Base-by-base conservation (phyloP, 768 basidiomycete species). In the Pholiota microspora region DNA sequence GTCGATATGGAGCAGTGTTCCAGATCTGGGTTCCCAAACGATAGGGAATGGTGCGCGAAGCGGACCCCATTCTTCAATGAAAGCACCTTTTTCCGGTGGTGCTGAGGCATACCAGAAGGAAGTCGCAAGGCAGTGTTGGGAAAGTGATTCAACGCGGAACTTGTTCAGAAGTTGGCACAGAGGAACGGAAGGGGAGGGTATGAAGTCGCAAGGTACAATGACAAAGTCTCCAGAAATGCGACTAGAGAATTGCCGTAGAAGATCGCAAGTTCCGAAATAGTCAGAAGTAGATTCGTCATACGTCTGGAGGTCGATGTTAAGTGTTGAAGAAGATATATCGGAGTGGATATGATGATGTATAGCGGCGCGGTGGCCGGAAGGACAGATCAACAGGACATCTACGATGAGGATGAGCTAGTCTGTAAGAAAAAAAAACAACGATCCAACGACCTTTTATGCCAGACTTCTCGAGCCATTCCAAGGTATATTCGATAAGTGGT, bases 381-480 rank as follows among this genome's bases (percentile, higher is more conserved):
- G 93, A 62, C 92, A 94, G 57, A 97, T 85, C 36, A 97, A 75
- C 13, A 96, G 79, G 24, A 95, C 86, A 67, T 96, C 94, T 96
- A 34, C 45, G 45, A 29, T 40, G 36, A 40, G 36, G 53, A 45
- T 58, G 49, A 55, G 55, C 55, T 49, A 15, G 28, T 36, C 28
- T 46, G 21, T 25, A 3, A 55, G 13, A 46, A 46, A 8, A 52
- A 44, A 55, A 28, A 35, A 34, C 50, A 53, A 12, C 6, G 29
- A 31, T 6, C 6, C 6, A 63, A 75, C 40, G 51, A 89, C 94
- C 92, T 76, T 81, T 83, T 31, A 97, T 84, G 18, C 92, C 92
- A 9, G 92, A 86, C 36, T 88, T 81, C 61, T 96, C 90, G 25
- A 98, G 70, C 95, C 95, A 98, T 7, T 82, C 76, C 24, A 98